Percentiles rank a stretch among this genome's conserved stretches.
These are phyloP conservation scores for Cucurbita moschata DNA, from an alignment of 306 rosid genomes.

Conservation along the genomic window DNA sequence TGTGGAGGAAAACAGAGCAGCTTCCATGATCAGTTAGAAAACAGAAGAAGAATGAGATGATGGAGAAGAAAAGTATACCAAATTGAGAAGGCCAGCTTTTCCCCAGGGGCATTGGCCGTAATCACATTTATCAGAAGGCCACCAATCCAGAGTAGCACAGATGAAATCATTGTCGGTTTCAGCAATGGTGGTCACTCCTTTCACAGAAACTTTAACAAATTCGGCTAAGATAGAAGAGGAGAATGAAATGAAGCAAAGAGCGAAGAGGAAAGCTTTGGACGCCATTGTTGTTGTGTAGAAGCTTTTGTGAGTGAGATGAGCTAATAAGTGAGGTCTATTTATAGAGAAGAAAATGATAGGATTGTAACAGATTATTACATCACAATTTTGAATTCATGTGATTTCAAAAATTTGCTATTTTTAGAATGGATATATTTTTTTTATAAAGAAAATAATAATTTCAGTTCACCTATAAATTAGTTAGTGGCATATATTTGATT, in stretches of 20 bases:
- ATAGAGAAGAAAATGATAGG: neutral
- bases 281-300: neutral
- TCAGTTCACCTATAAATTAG: too few species aligned
- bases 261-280: neutral
- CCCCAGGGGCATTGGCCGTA: conserved; percentile 49
- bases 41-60: neutral
- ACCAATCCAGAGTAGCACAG: conserved; percentile 65
- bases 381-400: too few species aligned
- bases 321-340: neutral
- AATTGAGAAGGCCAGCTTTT: conserved; percentile 25
- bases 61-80: conserved; percentile 15
- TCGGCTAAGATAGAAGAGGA: conserved; percentile 10
- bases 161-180: conserved; percentile 37
- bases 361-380: too few species aligned
- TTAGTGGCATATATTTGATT: too few species aligned
- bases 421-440: too few species aligned
- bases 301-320: neutral
- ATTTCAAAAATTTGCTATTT: too few species aligned
- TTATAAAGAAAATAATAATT: too few species aligned
- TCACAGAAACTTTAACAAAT: conserved; percentile 18
- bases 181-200: conserved; percentile 25
- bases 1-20: conserved; percentile 6
- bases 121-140: conserved; percentile 53
- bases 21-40: neutral
- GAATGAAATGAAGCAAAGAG: conserved; percentile 8